phyloP scores from a whole-genome alignment of 2,329 filamentous ascomycete genomes.

The Trichoderma sp. region DNA sequence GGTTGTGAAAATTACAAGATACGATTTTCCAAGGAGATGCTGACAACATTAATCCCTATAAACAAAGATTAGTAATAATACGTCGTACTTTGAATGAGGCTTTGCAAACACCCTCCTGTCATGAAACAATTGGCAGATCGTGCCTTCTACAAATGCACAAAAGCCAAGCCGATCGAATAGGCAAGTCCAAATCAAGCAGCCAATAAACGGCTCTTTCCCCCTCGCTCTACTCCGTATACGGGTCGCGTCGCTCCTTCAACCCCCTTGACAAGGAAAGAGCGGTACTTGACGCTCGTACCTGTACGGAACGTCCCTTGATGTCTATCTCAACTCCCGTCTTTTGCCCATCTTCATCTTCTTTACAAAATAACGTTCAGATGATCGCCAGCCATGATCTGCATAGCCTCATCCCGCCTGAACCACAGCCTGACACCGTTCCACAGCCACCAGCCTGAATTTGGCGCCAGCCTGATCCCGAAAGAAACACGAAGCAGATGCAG shows the following conservation, averaged over 20 bases:
- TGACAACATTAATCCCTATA: background rate
- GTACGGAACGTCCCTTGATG: background rate
- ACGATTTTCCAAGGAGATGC: background rate
- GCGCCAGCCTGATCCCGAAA: background rate
- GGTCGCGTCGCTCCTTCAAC: background rate
- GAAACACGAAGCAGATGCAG: background rate
- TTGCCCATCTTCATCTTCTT: background rate
- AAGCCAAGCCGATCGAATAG: background rate
- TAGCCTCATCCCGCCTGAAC: background rate
- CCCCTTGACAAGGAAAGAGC: background rate
- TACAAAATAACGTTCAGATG: background rate
- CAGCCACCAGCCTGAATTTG: background rate
- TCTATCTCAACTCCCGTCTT: background rate
- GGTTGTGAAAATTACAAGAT: background rate
- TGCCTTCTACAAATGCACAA: background rate
- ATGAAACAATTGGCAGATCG: background rate
- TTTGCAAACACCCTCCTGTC: background rate
- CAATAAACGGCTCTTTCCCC: background rate
- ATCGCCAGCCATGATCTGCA: background rate
- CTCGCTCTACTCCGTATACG: background rate
- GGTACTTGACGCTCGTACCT: background rate
- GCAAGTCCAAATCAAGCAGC: background rate
- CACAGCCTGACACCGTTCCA: background rate
- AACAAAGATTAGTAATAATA: background rate
- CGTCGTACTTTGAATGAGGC: background rate